Conservation (phyloP, 495 filamentous ascomycete genomes). For the Thozetella sp. region DNA sequence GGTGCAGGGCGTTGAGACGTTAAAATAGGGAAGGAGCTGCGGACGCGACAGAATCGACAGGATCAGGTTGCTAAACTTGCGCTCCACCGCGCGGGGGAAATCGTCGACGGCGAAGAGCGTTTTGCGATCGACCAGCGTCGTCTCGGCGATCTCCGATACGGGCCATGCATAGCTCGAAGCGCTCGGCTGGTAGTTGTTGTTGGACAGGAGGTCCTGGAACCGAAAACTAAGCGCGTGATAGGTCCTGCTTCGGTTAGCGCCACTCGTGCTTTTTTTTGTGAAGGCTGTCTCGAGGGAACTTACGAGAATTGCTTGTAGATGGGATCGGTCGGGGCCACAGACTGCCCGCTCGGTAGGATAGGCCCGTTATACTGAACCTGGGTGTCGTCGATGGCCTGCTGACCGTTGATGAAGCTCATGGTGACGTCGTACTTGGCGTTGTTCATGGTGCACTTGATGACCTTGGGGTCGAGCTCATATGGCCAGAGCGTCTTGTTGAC, state of each 20-base stretch:
- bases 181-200: not conserved
- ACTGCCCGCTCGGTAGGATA: not conserved
- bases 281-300: not conserved
- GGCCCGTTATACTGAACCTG: not conserved
- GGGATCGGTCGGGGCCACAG: not conserved
- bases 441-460: constrained; percentile 5
- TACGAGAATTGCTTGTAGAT: constrained; percentile 7
- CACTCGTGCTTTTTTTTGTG: no score
- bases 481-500: constrained; percentile 7
- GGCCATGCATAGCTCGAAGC: not conserved
- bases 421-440: constrained; percentile 4
- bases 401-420: constrained; percentile 3
- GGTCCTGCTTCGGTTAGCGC: not conserved
- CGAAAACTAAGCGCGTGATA: constrained; percentile 2
- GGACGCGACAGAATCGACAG: constrained; percentile 3
- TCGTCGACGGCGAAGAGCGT: constrained; percentile 2
- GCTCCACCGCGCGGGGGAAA: constrained; percentile 3
- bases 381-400: constrained; percentile 3
- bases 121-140: not conserved
- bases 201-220: not conserved
- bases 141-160: constrained; percentile 3
- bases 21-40: not conserved
- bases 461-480: constrained; percentile 5
- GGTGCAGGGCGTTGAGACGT: constrained; percentile 4
- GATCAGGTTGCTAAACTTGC: constrained; percentile 1